phyloP scores from a whole-genome alignment of 176 grass and related monocot genomes.

The Paspalum notatum region DNA sequence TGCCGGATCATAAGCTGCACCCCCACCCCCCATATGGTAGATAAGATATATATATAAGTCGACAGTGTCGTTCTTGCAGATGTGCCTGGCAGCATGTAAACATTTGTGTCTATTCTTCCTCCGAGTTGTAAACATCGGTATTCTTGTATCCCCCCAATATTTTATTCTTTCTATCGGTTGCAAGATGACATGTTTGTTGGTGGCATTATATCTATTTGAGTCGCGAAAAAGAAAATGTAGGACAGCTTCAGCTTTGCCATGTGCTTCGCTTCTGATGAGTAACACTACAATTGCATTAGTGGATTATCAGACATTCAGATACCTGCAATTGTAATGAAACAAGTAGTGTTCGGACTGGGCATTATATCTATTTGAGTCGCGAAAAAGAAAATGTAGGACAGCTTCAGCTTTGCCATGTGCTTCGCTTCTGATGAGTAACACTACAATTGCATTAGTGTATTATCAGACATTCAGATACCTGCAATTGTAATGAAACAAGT shows the following conservation, averaged over 20 bases:
- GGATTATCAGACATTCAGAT: too few species aligned
- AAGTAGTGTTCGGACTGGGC: not conserved
- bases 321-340: too few species aligned
- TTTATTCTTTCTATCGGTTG: conserved; percentile 46
- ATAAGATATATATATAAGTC: conserved; percentile 43
- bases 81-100: conserved; percentile 48
- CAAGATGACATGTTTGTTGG: conserved; percentile 24
- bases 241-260: too few species aligned
- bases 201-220: not conserved
- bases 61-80: conserved; percentile 20
- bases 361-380: not conserved
- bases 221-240: too few species aligned
- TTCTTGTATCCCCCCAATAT: conserved; percentile 40
- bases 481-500: too few species aligned
- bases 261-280: too few species aligned
- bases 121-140: conserved; percentile 40
- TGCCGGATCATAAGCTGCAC: conserved; percentile 45
- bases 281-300: too few species aligned
- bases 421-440: too few species aligned
- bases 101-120: conserved; percentile 52
- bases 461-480: too few species aligned
- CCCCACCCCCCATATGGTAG: conserved; percentile 48
- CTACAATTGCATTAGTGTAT: too few species aligned
- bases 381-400: too few species aligned
- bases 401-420: too few species aligned